Conservation (phyloP, 2,329 filamentous ascomycete species). For the Microdochium nivale region DNA sequence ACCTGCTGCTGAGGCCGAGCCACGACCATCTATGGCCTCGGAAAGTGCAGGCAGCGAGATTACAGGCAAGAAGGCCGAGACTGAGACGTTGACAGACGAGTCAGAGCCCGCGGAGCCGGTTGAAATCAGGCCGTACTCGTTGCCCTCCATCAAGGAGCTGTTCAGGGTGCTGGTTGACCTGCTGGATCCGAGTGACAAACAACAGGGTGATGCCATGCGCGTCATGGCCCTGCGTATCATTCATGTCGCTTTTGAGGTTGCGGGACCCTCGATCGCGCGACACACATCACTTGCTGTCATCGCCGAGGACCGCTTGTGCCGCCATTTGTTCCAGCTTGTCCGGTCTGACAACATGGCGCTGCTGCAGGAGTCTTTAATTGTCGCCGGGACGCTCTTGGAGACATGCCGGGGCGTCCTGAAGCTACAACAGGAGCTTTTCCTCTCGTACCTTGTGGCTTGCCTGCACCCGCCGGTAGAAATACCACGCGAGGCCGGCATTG, state of each 20-base stretch:
- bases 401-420: slow-evolving; percentile 89
- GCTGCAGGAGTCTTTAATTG: slow-evolving; percentile 83
- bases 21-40: slow-evolving; percentile 30
- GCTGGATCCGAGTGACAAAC: slow-evolving; percentile 83
- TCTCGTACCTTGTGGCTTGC: slow-evolving; percentile 90
- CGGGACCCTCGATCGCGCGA: slow-evolving; percentile 86
- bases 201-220: slow-evolving; percentile 89
- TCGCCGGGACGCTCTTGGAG: slow-evolving; percentile 81
- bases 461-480: slow-evolving; percentile 92
- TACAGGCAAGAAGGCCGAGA: slow-evolving; percentile 15
- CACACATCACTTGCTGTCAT: slow-evolving; percentile 82
- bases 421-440: slow-evolving; percentile 89
- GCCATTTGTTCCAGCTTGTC: slow-evolving; percentile 91
- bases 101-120: slow-evolving; percentile 16
- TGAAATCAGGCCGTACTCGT: slow-evolving; percentile 77
- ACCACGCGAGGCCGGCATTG: slow-evolving; percentile 80
- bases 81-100: slow-evolving; percentile 11
- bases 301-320: slow-evolving; percentile 87
- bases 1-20: slow-evolving; percentile 23
- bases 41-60: slow-evolving; percentile 17
- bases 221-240: slow-evolving; percentile 97
- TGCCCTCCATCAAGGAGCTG: slow-evolving; percentile 89
- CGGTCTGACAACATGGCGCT: slow-evolving; percentile 95
- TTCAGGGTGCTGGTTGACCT: slow-evolving; percentile 92
- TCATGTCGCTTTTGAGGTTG: slow-evolving; percentile 92